These are phyloP conservation scores for Pseudotsuga menziesii DNA, from an alignment of 75 land plant species.

Conservation along the genomic window DNA sequence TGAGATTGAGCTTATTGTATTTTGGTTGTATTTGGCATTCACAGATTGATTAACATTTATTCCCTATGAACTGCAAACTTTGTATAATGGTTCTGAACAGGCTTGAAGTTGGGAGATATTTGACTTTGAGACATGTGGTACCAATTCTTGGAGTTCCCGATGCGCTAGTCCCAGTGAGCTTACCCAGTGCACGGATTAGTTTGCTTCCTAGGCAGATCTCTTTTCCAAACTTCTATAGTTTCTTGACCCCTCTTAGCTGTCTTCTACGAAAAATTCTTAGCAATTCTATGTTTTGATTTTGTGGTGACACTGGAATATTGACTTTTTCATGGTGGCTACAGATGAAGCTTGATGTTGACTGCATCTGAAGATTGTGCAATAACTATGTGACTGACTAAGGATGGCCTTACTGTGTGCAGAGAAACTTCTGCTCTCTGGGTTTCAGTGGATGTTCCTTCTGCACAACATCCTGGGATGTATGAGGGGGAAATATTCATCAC, in stretches of 20 bases:
- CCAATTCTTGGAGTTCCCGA: constrained; percentile 98
- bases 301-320: background rate
- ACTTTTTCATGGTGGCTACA: background rate
- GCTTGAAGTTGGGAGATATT: constrained; percentile 68
- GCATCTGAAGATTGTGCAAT: background rate
- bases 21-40: background rate
- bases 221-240: background rate
- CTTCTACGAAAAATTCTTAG: background rate
- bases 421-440: constrained; percentile 90
- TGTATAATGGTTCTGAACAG: constrained; percentile 26
- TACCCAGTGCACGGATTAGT: constrained; percentile 59
- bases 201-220: constrained; percentile 80
- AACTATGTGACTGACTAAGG: background rate
- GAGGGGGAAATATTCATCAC: constrained; percentile 78
- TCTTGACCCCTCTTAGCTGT: background rate
- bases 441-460: constrained; percentile 80
- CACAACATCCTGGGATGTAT: constrained; percentile 89
- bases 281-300: background rate
- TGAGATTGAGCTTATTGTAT: background rate
- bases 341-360: background rate
- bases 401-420: constrained; percentile 26
- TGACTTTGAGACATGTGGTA: constrained; percentile 71
- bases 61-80: background rate
- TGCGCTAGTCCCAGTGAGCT: constrained; percentile 88
- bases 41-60: background rate